Base-by-base conservation (phyloP, 495 filamentous ascomycete genomes). In the Saxophila tyrrhenica region DNA sequence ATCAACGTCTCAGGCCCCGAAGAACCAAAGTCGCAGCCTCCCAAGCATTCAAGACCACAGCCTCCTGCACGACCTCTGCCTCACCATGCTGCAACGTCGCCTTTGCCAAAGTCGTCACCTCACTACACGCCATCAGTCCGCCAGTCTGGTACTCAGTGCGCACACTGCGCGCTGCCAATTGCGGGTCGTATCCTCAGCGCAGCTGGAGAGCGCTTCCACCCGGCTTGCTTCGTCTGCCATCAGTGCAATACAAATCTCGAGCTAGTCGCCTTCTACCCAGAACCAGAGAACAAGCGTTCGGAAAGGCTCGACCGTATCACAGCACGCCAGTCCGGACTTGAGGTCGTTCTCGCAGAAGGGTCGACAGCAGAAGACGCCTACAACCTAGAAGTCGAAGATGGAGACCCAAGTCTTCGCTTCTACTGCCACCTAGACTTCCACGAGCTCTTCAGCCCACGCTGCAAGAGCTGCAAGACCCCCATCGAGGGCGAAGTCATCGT, bases 401-500 rank as follows among this genome's bases (percentile, higher is more conserved):
- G 79, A 38, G 85, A 88, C 62, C 71, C 73, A 11, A 70, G 75
- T 22, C 70, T 86, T 49, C 83, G 90, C 24, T 96, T 96, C 75
- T 99, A 86, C 71, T 99, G 92, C 71, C 94, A 97, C 67, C 78
- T 99, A 20, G 92, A 99, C 72, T 99, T 89, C 76, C 92, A 99
- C 66, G 92, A 99, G 64, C 70, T 86, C 38, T 97, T 86, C 67
- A 89, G 86, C 51, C 92, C 92, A 17, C 81, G 88, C 39, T 99
- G 92, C 72, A 91, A 91, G 71, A 89, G 83, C 69, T 99, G 92
- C 75, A 92, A 86, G 70, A 99, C 92, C 23, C 92, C 92, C n/a
- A 99, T 99, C 62, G 86, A 97, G 65, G 87, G 89, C 41, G 91
- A 97, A 71, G 86, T 96, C 39, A 81, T 95, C 13, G 82, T 97